A percentile compares a stretch with the other conserved stretches of the same genome.
These are phyloP conservation scores for Tolypocladium endophyticum DNA, from an alignment of 2,329 filamentous ascomycete genomes.

Conservation along the genomic window DNA sequence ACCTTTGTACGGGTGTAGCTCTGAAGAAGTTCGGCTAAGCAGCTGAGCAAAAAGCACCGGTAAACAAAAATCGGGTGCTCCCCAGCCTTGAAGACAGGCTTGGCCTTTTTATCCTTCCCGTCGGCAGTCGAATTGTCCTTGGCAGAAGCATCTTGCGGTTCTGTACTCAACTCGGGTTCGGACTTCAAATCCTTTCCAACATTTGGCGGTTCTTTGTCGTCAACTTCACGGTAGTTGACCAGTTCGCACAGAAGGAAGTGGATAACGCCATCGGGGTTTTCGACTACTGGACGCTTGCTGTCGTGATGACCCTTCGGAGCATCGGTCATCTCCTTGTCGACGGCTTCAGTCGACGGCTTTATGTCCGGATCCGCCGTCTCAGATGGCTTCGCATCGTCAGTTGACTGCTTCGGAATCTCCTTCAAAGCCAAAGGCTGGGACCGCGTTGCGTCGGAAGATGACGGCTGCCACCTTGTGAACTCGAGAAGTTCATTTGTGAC, in stretches of 20 bases:
- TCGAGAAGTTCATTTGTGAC: slow-evolving; percentile 78
- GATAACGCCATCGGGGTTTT: slow-evolving; percentile 89
- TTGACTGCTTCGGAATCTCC: slow-evolving; percentile 16
- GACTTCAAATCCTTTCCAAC: slow-evolving; percentile 31
- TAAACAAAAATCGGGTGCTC: slow-evolving; percentile 96
- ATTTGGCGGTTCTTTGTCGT: slow-evolving; percentile 59
- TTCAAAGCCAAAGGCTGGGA: slow-evolving; percentile 30
- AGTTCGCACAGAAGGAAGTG: slow-evolving; percentile 91
- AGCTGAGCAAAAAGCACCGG: slow-evolving; percentile 87
- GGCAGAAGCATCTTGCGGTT: slow-evolving; percentile 17
- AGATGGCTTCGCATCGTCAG: slow-evolving; percentile 6
- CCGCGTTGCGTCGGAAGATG: slow-evolving; percentile 21
- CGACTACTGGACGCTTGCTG: slow-evolving; percentile 71
- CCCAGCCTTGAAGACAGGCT: slow-evolving; percentile 75
- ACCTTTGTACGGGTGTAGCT: slow-evolving; percentile 94
- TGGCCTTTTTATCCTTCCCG: slow-evolving; percentile 56
- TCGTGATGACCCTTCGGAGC: slow-evolving; percentile 54
- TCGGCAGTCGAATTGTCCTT: slow-evolving; percentile 21
- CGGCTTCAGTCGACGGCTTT: slow-evolving; percentile 48
- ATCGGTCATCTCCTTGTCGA: slow-evolving; percentile 52
- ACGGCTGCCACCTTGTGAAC: slow-evolving; percentile 48
- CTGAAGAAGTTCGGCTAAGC: slow-evolving; percentile 77
- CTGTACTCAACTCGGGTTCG: slow-evolving; percentile 17
- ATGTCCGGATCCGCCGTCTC: slow-evolving; percentile 28
- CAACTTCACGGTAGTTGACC: slow-evolving; percentile 82